phyloP scores from a whole-genome alignment of 2,329 filamentous ascomycete genomes.

The Botrytis byssoidea region DNA sequence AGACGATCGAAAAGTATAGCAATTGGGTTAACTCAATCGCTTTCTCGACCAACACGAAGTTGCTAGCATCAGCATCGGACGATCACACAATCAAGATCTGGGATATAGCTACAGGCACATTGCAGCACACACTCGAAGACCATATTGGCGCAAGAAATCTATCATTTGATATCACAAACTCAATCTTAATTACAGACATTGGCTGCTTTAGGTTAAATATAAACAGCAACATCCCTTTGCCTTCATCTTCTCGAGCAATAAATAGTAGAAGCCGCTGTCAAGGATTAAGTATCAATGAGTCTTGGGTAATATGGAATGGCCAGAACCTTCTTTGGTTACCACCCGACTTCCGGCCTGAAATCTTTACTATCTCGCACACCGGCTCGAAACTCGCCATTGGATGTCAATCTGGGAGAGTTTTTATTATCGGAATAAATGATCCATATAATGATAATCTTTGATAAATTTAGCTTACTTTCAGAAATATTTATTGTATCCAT shows the following conservation, averaged over 20 bases:
- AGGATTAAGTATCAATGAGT: constrained; percentile 24
- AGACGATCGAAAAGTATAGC: background rate
- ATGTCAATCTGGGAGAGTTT: constrained; percentile 27
- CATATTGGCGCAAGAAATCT: background rate
- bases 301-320: constrained; percentile 20
- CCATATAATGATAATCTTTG: background rate
- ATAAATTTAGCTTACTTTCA: constrained; percentile 5
- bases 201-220: background rate
- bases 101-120: background rate
- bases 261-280: constrained; percentile 21
- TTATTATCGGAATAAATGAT: constrained; percentile 24
- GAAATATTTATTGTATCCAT: background rate
- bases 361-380: constrained; percentile 22
- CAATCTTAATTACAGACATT: background rate
- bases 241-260: background rate
- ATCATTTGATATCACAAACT: background rate
- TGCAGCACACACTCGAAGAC: background rate
- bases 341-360: constrained; percentile 24
- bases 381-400: constrained; percentile 27
- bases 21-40: background rate
- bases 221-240: background rate
- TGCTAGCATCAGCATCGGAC: background rate
- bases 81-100: background rate
- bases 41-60: background rate
- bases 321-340: constrained; percentile 30